These are phyloP conservation scores for Moringa oleifera DNA, from an alignment of 345 rosid species.

Conservation along the genomic window DNA sequence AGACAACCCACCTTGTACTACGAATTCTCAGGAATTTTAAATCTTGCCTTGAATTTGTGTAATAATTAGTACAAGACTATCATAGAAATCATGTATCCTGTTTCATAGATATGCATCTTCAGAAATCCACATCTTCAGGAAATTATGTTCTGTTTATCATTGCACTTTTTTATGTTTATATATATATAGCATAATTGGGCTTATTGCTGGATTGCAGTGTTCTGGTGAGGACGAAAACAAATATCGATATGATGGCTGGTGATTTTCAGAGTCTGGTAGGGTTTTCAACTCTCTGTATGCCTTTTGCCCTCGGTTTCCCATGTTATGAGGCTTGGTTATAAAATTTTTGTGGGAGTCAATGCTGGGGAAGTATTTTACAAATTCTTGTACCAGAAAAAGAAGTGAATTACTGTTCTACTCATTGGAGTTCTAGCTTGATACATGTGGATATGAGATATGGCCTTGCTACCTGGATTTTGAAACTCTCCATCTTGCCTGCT, in stretches of 20 bases:
- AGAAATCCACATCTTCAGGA: no score
- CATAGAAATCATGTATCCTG: no score
- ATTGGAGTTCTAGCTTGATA: no score
- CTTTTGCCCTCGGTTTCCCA: neutral
- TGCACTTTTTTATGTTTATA: neutral
- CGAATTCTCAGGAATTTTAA: no score
- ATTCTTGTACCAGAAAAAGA: neutral
- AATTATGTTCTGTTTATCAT: no score
- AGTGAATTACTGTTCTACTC: no score
- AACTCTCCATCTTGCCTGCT: neutral
- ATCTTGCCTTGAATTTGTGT: neutral
- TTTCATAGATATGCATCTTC: no score
- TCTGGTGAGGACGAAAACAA: constrained; percentile 59
- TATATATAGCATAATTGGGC: neutral
- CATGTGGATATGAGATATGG: neutral
- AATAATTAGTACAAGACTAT: neutral
- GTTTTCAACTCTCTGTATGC: constrained; percentile 6
- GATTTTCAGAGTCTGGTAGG: constrained; percentile 70
- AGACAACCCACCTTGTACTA: no score
- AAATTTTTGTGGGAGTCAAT: neutral
- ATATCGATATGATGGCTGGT: constrained; percentile 54
- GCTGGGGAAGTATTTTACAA: neutral
- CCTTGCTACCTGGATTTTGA: neutral
- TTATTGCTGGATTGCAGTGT: constrained; percentile 46
- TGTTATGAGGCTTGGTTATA: neutral